A percentile compares a stretch with the other conserved stretches of the same genome.
These are phyloP conservation scores for Salvia rosmarinus DNA, from an alignment of 257 asterid genomes.

Conservation along the genomic window DNA sequence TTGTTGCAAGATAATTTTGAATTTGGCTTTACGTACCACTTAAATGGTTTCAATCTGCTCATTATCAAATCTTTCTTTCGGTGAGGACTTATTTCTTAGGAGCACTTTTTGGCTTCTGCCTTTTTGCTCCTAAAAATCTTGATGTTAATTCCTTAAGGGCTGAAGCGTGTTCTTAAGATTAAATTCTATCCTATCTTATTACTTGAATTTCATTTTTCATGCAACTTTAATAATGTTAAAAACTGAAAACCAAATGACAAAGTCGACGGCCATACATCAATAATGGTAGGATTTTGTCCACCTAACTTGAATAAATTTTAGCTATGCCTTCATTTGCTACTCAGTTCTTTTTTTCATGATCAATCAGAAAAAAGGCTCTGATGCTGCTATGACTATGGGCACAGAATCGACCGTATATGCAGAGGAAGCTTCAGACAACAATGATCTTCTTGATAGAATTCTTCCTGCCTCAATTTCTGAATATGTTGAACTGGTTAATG, in stretches of 20 bases:
- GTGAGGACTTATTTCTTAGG: background rate
- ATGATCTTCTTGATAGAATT: conserved; percentile 82
- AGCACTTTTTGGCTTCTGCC: background rate
- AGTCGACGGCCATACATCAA: background rate
- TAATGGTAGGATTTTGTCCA: conserved; percentile 6
- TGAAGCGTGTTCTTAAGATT: background rate
- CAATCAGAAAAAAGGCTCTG: conserved; percentile 86
- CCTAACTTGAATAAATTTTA: background rate
- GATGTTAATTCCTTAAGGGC: background rate
- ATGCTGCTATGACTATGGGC: conserved; percentile 88
- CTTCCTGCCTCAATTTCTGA: conserved; percentile 82
- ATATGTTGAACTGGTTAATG: conserved; percentile 77
- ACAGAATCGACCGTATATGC: conserved; percentile 93
- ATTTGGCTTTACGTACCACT: conserved; percentile 4
- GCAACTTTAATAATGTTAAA: background rate
- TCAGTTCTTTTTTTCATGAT: conserved; percentile 24
- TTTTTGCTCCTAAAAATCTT: background rate
- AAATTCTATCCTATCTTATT: background rate
- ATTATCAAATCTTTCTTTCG: conserved; percentile 14
- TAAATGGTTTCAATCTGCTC: background rate
- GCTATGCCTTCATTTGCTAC: conserved; percentile 7
- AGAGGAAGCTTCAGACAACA: conserved; percentile 85
- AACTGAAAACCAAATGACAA: background rate
- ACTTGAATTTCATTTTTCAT: background rate
- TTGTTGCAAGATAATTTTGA: conserved; percentile 1